A percentile compares a stretch with the other conserved stretches of the same genome.
phyloP scores from a whole-genome alignment of 169 alveolate genomes.

The Amoebophrya sp. region DNA sequence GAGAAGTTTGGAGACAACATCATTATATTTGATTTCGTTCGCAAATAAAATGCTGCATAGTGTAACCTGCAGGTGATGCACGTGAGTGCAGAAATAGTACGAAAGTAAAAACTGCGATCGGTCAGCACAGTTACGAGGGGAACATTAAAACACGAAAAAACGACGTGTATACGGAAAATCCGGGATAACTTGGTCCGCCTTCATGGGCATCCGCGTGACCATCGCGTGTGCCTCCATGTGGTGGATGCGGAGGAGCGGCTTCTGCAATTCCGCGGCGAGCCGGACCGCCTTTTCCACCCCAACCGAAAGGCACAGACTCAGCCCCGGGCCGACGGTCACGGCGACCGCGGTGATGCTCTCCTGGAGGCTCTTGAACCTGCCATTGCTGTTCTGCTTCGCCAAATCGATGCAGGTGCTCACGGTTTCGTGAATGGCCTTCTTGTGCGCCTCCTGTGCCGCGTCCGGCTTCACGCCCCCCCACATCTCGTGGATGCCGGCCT shows the following conservation, averaged over 20 bases:
- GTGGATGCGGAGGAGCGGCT: constrained; percentile 39
- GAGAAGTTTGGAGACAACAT: no score
- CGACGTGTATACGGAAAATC: not conserved
- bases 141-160: no score
- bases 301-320: constrained; percentile 36
- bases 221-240: constrained; percentile 45
- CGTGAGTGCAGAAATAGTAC: no score
- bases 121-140: no score
- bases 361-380: not conserved
- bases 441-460: constrained; percentile 24
- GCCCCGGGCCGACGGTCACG: constrained; percentile 43
- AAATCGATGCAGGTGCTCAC: not conserved
- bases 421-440: constrained; percentile 20
- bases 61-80: no score
- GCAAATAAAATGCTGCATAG: no score
- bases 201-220: constrained; percentile 34
- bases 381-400: not conserved
- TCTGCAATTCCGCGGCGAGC: constrained; percentile 13
- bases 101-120: no score
- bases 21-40: no score
- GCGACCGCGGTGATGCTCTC: constrained; percentile 31
- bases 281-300: constrained; percentile 31
- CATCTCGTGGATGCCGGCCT: constrained; percentile 27
- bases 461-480: constrained; percentile 36
- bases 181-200: not conserved